A percentile compares a stretch with the other conserved stretches of the same genome.
phyloP scores from a whole-genome alignment of 805 yeast genomes.

The Starmerella khaoyaiensis region DNA sequence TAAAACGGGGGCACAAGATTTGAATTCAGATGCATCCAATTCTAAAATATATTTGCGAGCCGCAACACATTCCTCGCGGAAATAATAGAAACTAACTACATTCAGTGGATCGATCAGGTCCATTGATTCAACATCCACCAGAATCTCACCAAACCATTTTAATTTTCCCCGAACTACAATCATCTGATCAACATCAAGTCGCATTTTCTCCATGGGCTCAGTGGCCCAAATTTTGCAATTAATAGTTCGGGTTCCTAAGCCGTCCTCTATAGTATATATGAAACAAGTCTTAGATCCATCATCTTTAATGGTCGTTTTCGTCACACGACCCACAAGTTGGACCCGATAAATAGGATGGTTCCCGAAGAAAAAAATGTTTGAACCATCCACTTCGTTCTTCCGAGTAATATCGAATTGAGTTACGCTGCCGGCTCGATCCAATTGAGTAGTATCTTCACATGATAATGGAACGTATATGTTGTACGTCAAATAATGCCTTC shows the following conservation, averaged over 20 bases:
- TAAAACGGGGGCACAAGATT: not conserved
- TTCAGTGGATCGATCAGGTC: not conserved
- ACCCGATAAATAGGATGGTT: slow-evolving; percentile 11
- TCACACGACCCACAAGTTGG: slow-evolving; percentile 4
- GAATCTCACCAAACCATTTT: not conserved
- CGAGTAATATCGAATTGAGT: no score
- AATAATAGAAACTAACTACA: not conserved
- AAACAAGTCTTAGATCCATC: not conserved
- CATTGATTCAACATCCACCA: not conserved
- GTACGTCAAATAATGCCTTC: slow-evolving; percentile 3
- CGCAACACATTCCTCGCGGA: slow-evolving; percentile 1
- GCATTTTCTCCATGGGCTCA: not conserved
- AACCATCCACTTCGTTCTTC: not conserved
- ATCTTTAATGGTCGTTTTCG: not conserved
- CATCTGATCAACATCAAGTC: not conserved
- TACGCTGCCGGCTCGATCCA: not conserved
- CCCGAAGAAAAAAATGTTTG: slow-evolving; percentile 5
- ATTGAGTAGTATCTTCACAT: slow-evolving; percentile 7
- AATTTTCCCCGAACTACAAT: slow-evolving; percentile 2
- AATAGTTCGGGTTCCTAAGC: not conserved
- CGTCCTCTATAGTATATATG: not conserved
- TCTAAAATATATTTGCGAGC: slow-evolving; percentile 6
- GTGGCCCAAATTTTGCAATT: not conserved
- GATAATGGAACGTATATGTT: slow-evolving; percentile 11
- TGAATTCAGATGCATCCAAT: slow-evolving; percentile 2